Percentiles rank a stretch among this genome's conserved stretches.
Evolutionary conservation across 495 filamentous ascomycete genomes (phyloP).

Genomic region (Penicillium maclennaniae): DNA sequence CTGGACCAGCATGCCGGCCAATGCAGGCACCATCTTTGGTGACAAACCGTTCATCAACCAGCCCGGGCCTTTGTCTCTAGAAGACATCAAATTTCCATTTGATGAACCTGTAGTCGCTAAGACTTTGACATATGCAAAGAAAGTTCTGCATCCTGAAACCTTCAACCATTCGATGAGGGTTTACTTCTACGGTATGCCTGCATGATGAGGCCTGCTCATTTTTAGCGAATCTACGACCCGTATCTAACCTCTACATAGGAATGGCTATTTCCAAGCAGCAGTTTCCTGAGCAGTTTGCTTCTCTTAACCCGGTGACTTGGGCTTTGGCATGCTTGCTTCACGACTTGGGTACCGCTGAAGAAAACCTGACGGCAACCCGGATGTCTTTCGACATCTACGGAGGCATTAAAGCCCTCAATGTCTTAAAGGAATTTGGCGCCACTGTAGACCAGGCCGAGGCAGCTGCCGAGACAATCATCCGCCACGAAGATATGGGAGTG

Average conservation of each 20-base stretch:
- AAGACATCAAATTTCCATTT: conserved; percentile 23
- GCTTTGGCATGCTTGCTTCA: conserved; percentile 64
- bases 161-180: conserved; percentile 76
- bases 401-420: conserved; percentile 47
- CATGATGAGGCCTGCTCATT: background rate
- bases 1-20: conserved; percentile 25
- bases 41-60: conserved; percentile 21
- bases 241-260: conserved; percentile 10
- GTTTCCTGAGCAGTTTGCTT: conserved; percentile 16
- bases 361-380: conserved; percentile 54
- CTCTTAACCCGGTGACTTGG: conserved; percentile 39
- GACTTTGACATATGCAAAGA: conserved; percentile 21
- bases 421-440: conserved; percentile 50
- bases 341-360: conserved; percentile 65
- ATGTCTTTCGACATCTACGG: conserved; percentile 49
- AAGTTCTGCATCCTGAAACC: conserved; percentile 38
- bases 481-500: conserved; percentile 66
- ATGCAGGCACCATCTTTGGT: conserved; percentile 27
- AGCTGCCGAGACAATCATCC: conserved; percentile 69
- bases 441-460: conserved; percentile 41
- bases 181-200: conserved; percentile 56
- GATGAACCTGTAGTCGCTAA: conserved; percentile 21
- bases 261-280: conserved; percentile 28
- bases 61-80: conserved; percentile 8
- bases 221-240: no score